Base-by-base conservation (phyloP, 2,329 filamentous ascomycete genomes). In the Fusarium sp. region DNA sequence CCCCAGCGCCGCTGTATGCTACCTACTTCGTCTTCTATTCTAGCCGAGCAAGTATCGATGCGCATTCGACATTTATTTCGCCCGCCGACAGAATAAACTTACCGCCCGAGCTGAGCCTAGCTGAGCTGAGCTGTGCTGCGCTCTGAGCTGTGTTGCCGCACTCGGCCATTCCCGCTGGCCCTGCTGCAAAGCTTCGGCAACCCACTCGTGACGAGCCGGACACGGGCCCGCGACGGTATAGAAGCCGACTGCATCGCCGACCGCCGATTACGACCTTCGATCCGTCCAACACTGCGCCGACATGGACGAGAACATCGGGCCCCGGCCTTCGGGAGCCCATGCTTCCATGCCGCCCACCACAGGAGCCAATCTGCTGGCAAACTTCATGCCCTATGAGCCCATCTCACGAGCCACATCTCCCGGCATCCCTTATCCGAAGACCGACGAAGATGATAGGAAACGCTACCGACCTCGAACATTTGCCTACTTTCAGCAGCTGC, bases 371-470 rank as follows among this genome's bases (percentile, higher is more conserved):
- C 69, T 84, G 35, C 68, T 82, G 50, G 74, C 80, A 65, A 82
- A 83, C 74, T 84, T 87, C 71, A 79, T 83, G 61, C 81, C 87
- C 31, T 88, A 87, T 80, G 91, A 94, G 77, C 91, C 94, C 78
- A 92, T 94, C 79, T 98, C 95, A 58, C 91, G 95, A 81, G 94
- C 95, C 42, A 97, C 95, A 50, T 96, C 95, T 2, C 95, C 95
- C 4, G 95, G 94, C 71, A 84, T 88, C 77, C 89, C 88, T 75
- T 89, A 87, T 77, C 84, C 85, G 38, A 84, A 85, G 77, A 78
- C 82, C 40, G 84, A 86, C 73, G 87, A 88, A 72, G 84, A 88
- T 71, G 86, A 89, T 80, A 87, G 87, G 81, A 90, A 89, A 81
- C 88, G 93, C 74, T 94, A 95, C 81, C 92, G 96, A 61, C 94